A percentile compares a stretch with the other conserved stretches of the same genome.
These are phyloP conservation scores for Juglanconis sp. DNA, from an alignment of 2,329 filamentous ascomycete species.

Conservation along the genomic window DNA sequence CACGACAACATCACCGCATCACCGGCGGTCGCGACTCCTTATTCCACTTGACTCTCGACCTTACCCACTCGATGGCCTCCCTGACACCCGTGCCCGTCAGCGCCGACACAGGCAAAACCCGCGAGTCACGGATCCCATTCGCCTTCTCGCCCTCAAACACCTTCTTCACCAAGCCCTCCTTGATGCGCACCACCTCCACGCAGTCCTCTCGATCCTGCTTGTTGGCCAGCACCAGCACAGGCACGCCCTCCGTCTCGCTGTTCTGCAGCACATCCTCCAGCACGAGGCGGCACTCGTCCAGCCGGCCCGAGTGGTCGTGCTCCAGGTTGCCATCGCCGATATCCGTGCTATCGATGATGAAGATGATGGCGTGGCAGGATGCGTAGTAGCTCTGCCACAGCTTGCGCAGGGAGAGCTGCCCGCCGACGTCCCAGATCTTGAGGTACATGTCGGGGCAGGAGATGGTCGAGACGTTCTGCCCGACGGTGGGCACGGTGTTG, in stretches of 20 bases:
- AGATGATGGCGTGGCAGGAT: slow-evolving; percentile 93
- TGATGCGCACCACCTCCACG: slow-evolving; percentile 94
- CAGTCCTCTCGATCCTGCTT: slow-evolving; percentile 98
- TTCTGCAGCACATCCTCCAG: slow-evolving; percentile 87
- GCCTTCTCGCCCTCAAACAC: slow-evolving; percentile 95
- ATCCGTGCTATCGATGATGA: slow-evolving; percentile 94
- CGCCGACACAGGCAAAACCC: slow-evolving; percentile 89
- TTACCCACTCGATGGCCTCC: slow-evolving; percentile 96
- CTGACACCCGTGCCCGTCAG: slow-evolving; percentile 81
- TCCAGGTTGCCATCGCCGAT: slow-evolving; percentile 77
- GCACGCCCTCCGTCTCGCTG: slow-evolving; percentile 85
- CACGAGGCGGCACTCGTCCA: slow-evolving; percentile 86
- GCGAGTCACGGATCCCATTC: slow-evolving; percentile 78
- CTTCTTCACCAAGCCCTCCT: slow-evolving; percentile 91
- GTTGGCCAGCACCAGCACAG: slow-evolving; percentile 87
- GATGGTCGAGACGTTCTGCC: slow-evolving; percentile 93
- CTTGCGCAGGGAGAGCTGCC: slow-evolving; percentile 81
- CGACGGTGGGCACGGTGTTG: slow-evolving; percentile 93
- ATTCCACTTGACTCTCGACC: slow-evolving; percentile 91
- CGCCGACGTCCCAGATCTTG: slow-evolving; percentile 97
- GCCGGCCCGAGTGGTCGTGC: slow-evolving; percentile 49
- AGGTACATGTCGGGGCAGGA: slow-evolving; percentile 91
- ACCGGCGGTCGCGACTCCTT: slow-evolving; percentile 88
- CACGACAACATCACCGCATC: slow-evolving; percentile 64
- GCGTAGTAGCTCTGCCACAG: slow-evolving; percentile 97